Conservation (phyloP, 2,329 filamentous ascomycete genomes). For the Eutypa lata region DNA sequence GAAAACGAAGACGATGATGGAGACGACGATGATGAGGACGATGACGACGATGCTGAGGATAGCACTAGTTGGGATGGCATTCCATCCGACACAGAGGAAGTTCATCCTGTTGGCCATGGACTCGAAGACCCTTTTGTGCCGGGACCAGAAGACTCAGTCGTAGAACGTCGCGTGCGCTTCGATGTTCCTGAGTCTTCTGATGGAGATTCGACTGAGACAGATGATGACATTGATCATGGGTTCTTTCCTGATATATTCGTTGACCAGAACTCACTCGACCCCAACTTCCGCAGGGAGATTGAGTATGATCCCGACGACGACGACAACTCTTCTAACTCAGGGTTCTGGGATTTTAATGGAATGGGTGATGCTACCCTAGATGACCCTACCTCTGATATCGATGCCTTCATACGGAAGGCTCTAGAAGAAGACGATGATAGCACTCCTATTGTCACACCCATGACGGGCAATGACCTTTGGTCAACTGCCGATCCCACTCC, state of each 20-base stretch:
- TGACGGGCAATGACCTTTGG: conserved; percentile 27
- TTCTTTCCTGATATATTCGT: conserved; percentile 79
- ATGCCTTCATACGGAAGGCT: conserved; percentile 34
- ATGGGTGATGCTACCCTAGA: conserved; percentile 33
- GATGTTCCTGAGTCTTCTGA: conserved; percentile 64
- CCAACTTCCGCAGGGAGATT: conserved; percentile 69
- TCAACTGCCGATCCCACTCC: conserved; percentile 32
- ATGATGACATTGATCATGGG: conserved; percentile 55
- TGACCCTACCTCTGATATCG: conserved; percentile 38
- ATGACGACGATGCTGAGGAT: conserved; percentile 37
- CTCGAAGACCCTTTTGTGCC: conserved; percentile 36
- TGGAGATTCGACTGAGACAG: conserved; percentile 61
- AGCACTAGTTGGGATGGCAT: conserved; percentile 55
- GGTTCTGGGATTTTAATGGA: conserved; percentile 62
- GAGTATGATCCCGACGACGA: conserved; percentile 58
- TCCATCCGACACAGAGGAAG: conserved; percentile 41
- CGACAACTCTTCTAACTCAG: conserved; percentile 54
- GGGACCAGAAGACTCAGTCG: conserved; percentile 22
- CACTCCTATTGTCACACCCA: conserved; percentile 40
- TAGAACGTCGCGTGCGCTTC: conserved; percentile 72
- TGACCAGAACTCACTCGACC: conserved; percentile 69
- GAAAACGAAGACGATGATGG: conserved; percentile 39
- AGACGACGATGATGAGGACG: conserved; percentile 33
- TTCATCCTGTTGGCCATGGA: conserved; percentile 20
- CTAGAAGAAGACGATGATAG: conserved; percentile 35